phyloP scores from a whole-genome alignment of 164 flowering plant genomes.

The Pachysandra terminalis region DNA sequence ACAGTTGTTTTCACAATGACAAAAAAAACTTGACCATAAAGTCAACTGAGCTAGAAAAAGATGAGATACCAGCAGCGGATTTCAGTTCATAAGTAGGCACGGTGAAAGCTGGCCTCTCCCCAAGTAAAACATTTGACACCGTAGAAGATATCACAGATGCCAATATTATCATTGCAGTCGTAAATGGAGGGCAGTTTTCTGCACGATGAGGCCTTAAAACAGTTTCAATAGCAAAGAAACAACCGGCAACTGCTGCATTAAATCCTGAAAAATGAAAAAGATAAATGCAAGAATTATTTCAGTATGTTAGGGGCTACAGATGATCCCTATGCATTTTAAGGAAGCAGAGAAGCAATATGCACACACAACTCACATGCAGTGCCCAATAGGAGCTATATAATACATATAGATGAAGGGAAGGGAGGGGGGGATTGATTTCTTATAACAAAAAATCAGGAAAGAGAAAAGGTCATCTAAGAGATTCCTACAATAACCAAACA shows the following conservation, averaged over 20 bases:
- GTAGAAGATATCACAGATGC: slow-evolving; percentile 98
- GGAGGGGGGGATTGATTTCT: too few relatives aligned
- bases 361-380: too few relatives aligned
- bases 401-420: too few relatives aligned
- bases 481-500: too few relatives aligned
- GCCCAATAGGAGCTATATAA: too few relatives aligned
- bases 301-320: not conserved
- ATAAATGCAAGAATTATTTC: slow-evolving; percentile 1
- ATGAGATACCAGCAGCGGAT: slow-evolving; percentile 96
- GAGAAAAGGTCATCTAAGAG: too few relatives aligned
- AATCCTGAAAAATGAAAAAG: slow-evolving; percentile 61
- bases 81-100: slow-evolving; percentile 96
- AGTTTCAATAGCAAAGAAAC: slow-evolving; percentile 97
- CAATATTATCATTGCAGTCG: slow-evolving; percentile 97
- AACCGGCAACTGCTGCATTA: slow-evolving; percentile 98
- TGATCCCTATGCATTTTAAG: not conserved
- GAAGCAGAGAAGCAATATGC: not conserved
- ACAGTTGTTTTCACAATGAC: not conserved
- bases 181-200: slow-evolving; percentile 97
- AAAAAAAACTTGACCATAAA: slow-evolving; percentile 8
- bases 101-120: slow-evolving; percentile 92
- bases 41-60: slow-evolving; percentile 22
- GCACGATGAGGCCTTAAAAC: slow-evolving; percentile 97
- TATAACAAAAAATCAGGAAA: too few relatives aligned
- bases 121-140: slow-evolving; percentile 84